phyloP scores from a whole-genome alignment of 225 moss, liverwort and hornwort genomes.

The Marchantia polymorpha region DNA sequence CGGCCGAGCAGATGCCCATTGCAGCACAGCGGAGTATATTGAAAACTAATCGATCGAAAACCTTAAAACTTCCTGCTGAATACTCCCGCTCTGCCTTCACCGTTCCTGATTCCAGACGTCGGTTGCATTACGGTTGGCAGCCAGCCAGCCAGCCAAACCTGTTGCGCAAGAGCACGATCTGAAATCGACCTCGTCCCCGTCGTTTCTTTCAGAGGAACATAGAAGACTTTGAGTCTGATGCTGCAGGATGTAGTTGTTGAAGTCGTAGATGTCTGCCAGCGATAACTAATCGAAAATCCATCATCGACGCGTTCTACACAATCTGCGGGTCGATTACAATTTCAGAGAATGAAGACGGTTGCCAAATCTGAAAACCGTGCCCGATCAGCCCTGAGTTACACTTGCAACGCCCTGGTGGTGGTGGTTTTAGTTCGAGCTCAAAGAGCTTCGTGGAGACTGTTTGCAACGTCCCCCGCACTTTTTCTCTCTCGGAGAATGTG shows the following conservation, averaged over 20 bases:
- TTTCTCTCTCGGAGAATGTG: too few relatives aligned
- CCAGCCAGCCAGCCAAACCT: too few relatives aligned
- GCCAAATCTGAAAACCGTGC: not conserved
- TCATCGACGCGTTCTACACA: not conserved
- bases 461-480: not conserved
- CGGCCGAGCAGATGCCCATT: slow-evolving; percentile 45
- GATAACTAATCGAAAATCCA: not conserved
- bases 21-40: not conserved
- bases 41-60: not conserved
- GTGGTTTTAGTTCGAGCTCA: not conserved
- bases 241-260: too few relatives aligned
- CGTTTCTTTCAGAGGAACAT: not conserved
- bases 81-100: not conserved
- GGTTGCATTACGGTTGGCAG: not conserved
- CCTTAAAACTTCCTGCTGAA: not conserved
- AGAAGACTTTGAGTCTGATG: not conserved
- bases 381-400: not conserved
- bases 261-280: not conserved
- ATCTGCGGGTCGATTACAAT: not conserved
- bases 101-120: not conserved
- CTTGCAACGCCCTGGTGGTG: not conserved
- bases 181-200: not conserved
- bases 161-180: not conserved
- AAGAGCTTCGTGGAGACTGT: not conserved
- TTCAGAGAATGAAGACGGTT: not conserved